These are phyloP conservation scores for Debaryomycetaceae sp. DNA, from an alignment of 1,139 yeast genomes.

Conservation along the genomic window DNA sequence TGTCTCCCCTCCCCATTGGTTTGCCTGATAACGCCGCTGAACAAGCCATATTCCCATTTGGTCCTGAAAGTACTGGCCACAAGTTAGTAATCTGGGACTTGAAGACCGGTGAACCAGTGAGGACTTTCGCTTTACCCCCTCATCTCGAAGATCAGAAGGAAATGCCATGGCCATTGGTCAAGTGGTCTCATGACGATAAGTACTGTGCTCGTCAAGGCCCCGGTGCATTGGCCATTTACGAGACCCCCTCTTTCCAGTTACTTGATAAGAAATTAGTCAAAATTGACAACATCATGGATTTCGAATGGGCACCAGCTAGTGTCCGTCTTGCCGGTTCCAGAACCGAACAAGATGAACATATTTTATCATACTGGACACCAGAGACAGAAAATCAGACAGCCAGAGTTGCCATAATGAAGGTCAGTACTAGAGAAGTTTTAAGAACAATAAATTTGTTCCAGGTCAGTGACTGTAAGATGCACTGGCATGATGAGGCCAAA, in stretches of 20 bases:
- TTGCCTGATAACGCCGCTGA: slow-evolving; percentile 67
- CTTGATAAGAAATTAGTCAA: slow-evolving; percentile 84
- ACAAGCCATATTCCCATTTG: slow-evolving; percentile 72
- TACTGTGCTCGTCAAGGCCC: slow-evolving; percentile 96
- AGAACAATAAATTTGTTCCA: slow-evolving; percentile 94
- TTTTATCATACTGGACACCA: slow-evolving; percentile 95
- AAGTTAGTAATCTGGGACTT: slow-evolving; percentile 93
- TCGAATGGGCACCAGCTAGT: slow-evolving; percentile 93
- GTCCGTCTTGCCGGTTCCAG: slow-evolving; percentile 61
- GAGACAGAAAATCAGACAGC: slow-evolving; percentile 92
- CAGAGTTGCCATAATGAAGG: slow-evolving; percentile 86
- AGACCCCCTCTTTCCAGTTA: slow-evolving; percentile 64
- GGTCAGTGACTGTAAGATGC: slow-evolving; percentile 86
- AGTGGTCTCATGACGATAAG: slow-evolving; percentile 93
- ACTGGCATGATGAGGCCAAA: slow-evolving; percentile 91
- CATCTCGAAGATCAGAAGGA: slow-evolving; percentile 64
- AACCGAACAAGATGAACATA: slow-evolving; percentile 54
- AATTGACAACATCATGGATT: slow-evolving; percentile 83
- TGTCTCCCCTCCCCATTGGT: slow-evolving; percentile 80
- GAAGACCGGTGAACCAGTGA: slow-evolving; percentile 74
- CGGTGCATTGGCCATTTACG: slow-evolving; percentile 86
- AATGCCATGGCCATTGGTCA: slow-evolving; percentile 95
- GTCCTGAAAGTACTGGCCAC: slow-evolving; percentile 88
- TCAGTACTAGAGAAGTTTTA: slow-evolving; percentile 77
- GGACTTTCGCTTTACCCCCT: slow-evolving; percentile 90